A percentile compares a stretch with the other conserved stretches of the same genome.
phyloP scores from a whole-genome alignment of 345 rosid genomes.

The Eucalyptus marginata region DNA sequence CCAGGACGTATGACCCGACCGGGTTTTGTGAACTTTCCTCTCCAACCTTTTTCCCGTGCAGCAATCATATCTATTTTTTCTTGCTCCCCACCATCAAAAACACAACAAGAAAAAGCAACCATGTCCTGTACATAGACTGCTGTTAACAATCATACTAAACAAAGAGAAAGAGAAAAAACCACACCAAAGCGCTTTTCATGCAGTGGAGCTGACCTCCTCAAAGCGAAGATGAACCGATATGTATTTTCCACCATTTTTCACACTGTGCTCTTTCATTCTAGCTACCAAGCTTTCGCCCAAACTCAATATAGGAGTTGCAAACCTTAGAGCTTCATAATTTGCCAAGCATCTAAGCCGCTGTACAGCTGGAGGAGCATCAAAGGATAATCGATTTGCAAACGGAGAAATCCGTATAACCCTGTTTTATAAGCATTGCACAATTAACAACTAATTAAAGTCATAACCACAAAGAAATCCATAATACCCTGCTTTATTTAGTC shows the following conservation, averaged over 20 bases:
- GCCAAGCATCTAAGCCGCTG: slow-evolving; percentile 93
- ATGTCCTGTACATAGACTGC: slow-evolving; percentile 51
- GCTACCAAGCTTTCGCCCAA: slow-evolving; percentile 80
- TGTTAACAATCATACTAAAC: background rate
- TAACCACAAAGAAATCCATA: background rate
- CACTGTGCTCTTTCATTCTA: slow-evolving; percentile 93
- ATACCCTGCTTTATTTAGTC: background rate
- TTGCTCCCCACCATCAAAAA: slow-evolving; percentile 91
- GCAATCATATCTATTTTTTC: slow-evolving; percentile 83
- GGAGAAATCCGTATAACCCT: slow-evolving; percentile 98
- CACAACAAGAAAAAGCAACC: slow-evolving; percentile 99
- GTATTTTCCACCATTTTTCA: slow-evolving; percentile 63
- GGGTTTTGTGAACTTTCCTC: slow-evolving; percentile 93
- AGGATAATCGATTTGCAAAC: slow-evolving; percentile 94
- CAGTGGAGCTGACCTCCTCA: slow-evolving; percentile 73
- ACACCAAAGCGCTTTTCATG: background rate
- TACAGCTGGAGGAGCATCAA: slow-evolving; percentile 88
- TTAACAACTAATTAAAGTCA: background rate
- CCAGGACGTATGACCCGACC: slow-evolving; percentile 98
- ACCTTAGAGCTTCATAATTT: slow-evolving; percentile 81
- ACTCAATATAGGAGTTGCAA: slow-evolving; percentile 61
- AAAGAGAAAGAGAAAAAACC: background rate
- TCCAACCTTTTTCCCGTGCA: slow-evolving; percentile 98
- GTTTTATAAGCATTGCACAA: background rate
- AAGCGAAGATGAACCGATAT: slow-evolving; percentile 97